phyloP scores from a whole-genome alignment of 345 rosid species.

The Fremontodendron californicum region DNA sequence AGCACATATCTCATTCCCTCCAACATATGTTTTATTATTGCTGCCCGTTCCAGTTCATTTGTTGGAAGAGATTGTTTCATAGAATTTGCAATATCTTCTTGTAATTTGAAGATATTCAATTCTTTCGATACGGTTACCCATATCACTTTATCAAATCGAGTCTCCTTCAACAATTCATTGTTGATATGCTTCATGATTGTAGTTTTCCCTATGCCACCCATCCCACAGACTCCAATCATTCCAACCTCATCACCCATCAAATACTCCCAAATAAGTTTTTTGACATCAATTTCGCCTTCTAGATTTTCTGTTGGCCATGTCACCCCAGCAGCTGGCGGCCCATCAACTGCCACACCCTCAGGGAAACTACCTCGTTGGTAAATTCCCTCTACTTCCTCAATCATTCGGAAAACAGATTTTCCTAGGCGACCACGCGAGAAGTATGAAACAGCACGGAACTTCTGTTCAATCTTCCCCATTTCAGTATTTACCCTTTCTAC shows the following conservation, averaged over 20 bases:
- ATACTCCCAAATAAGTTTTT: neutral
- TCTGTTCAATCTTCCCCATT: neutral
- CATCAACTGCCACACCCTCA: neutral
- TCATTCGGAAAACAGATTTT: neutral
- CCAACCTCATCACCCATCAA: constrained; percentile 14
- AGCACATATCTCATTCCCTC: neutral
- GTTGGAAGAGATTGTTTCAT: neutral
- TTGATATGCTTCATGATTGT: neutral
- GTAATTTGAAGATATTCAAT: neutral
- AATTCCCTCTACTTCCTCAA: neutral
- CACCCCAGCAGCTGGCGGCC: neutral
- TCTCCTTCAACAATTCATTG: neutral
- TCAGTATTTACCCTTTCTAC: no score
- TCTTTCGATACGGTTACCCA: constrained; percentile 21
- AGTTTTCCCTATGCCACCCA: no score
- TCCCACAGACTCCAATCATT: no score
- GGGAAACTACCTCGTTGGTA: neutral
- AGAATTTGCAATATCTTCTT: neutral
- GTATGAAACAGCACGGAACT: neutral
- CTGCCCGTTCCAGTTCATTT: neutral
- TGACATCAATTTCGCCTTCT: neutral
- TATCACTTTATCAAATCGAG: neutral
- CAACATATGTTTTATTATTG: neutral
- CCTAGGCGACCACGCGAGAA: neutral
- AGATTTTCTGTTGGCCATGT: neutral